Evolutionary conservation across 164 flowering plant genomes (phyloP), one percentile per base, ranked within the genome.

Genomic region (Berberis thunbergii): DNA sequence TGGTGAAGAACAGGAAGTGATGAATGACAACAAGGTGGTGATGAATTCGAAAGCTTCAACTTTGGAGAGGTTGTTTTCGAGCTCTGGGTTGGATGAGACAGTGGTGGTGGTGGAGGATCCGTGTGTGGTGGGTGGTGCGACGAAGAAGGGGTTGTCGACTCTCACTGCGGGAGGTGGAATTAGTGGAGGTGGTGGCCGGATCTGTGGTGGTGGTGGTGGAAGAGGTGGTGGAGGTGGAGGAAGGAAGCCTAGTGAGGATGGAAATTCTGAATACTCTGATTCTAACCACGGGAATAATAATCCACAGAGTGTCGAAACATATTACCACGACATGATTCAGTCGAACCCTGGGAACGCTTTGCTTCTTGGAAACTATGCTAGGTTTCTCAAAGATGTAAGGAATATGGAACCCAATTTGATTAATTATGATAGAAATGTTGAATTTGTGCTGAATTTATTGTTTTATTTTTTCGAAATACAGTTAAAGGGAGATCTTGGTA

Each of bases 401-500:
- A 26, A 26, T 26, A 26, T 26, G 26, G 26, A 26, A 26, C 26
- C 26, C 26, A 26, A 26, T 26, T 26, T 26, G 26, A 26, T 41
- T 11, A 41, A 2, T 41, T 39, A 11, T 57, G 43, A 2, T 67
- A 26, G 9, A 4, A 4, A 53, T 54, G 11, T 11, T 45, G 38
- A 7, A 42, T 4, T 41, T 52, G 7, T 50, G 10, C 8, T 46
- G 26, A 13, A 57, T 13, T 54, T 61, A 9, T 50, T 49, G 1
- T 46, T 10, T 52, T 6, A 7, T 46, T 45, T 58, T 60, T 42
- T 26, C 73, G n/a, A 26, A 26, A 26, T 26, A 26, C 26, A 93
- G 98, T 91, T 88, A 55, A 76, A 80, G 2, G 81, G 80, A 41
- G 94, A 93, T 71, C 67, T 72, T 6, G 76, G 41, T 3, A 89